Percentiles rank a stretch among this genome's conserved stretches.
phyloP scores from a whole-genome alignment of 139 green algal genomes.

The Pleodorina starrii region DNA sequence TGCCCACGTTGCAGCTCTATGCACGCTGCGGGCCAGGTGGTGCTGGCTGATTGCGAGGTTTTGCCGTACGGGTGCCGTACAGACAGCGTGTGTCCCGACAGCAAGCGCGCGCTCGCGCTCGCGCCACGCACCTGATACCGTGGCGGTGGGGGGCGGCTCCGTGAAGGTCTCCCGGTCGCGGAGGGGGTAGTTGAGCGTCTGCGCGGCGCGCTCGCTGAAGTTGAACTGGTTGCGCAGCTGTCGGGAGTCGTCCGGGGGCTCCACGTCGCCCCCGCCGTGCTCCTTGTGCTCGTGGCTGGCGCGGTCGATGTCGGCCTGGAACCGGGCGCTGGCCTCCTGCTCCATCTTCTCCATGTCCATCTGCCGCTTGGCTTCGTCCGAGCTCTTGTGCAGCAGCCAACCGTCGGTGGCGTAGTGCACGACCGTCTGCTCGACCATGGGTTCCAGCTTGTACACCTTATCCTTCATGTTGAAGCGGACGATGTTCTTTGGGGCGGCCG shows the following conservation, averaged over 20 bases:
- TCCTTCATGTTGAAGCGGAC: conserved; percentile 88
- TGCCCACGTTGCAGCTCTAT: too few species aligned
- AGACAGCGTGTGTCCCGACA: too few species aligned
- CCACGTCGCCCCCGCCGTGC: conserved; percentile 55
- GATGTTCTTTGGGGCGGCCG: conserved; percentile 81
- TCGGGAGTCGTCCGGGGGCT: conserved; percentile 74
- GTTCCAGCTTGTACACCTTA: conserved; percentile 75
- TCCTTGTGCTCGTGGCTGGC: conserved; percentile 60
- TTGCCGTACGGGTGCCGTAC: too few species aligned
- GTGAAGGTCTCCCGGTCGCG: conserved; percentile 82
- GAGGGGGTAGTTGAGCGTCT: conserved; percentile 76
- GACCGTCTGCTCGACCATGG: conserved; percentile 90
- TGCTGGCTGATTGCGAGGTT: too few species aligned
- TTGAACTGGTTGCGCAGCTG: conserved; percentile 96
- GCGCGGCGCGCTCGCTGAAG: conserved; percentile 87
- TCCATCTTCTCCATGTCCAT: conserved; percentile 82
- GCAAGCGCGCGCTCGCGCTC: too few species aligned
- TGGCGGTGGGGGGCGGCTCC: conserved; percentile 81
- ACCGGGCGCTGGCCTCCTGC: conserved; percentile 66
- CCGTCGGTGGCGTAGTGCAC: conserved; percentile 86
- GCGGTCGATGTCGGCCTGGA: conserved; percentile 63
- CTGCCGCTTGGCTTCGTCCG: conserved; percentile 87
- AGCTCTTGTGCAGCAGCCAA: conserved; percentile 85
- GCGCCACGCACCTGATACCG: conserved; percentile 67
- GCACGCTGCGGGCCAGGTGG: too few species aligned